A percentile compares a stretch with the other conserved stretches of the same genome.
These are phyloP conservation scores for Penicillium frequentans DNA, from an alignment of 2,329 filamentous ascomycete genomes.

Conservation along the genomic window DNA sequence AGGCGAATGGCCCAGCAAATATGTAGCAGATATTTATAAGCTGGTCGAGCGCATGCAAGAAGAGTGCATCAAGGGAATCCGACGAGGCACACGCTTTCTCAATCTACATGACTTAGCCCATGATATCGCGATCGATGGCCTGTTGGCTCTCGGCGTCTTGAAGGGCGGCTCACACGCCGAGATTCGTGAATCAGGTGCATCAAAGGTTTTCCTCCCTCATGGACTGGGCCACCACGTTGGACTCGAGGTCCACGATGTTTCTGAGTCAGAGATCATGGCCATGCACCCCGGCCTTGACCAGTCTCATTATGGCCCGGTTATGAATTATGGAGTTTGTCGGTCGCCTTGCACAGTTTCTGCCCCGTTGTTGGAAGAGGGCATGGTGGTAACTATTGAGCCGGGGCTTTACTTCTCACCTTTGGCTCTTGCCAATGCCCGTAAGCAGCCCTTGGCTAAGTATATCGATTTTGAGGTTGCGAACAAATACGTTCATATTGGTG, in stretches of 20 bases:
- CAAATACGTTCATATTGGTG: slow-evolving; percentile 44
- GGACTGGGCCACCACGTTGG: slow-evolving; percentile 61
- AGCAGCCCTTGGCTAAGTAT: slow-evolving; percentile 32
- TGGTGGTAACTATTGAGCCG: slow-evolving; percentile 59
- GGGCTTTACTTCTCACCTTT: slow-evolving; percentile 49
- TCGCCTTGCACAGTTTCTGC: slow-evolving; percentile 36
- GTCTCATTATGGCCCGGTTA: slow-evolving; percentile 12
- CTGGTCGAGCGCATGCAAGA: slow-evolving; percentile 86
- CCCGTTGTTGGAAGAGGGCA: slow-evolving; percentile 49
- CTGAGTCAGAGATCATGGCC: slow-evolving; percentile 36
- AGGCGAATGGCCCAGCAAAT: slow-evolving; percentile 60
- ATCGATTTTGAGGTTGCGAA: slow-evolving; percentile 42
- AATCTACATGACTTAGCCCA: slow-evolving; percentile 79
- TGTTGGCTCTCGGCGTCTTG: slow-evolving; percentile 74
- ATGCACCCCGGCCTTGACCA: slow-evolving; percentile 12
- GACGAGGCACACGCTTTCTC: slow-evolving; percentile 75
- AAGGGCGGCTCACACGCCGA: slow-evolving; percentile 59
- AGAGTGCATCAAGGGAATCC: slow-evolving; percentile 70
- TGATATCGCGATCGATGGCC: slow-evolving; percentile 75
- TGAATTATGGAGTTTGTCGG: slow-evolving; percentile 17
- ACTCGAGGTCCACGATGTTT: slow-evolving; percentile 47
- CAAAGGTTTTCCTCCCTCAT: slow-evolving; percentile 44
- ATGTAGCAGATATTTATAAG: slow-evolving; percentile 74
- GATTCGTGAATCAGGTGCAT: slow-evolving; percentile 37
- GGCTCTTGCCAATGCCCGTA: slow-evolving; percentile 36